phyloP scores from a whole-genome alignment of 2,329 filamentous ascomycete species.

The Penicillium sp. region DNA sequence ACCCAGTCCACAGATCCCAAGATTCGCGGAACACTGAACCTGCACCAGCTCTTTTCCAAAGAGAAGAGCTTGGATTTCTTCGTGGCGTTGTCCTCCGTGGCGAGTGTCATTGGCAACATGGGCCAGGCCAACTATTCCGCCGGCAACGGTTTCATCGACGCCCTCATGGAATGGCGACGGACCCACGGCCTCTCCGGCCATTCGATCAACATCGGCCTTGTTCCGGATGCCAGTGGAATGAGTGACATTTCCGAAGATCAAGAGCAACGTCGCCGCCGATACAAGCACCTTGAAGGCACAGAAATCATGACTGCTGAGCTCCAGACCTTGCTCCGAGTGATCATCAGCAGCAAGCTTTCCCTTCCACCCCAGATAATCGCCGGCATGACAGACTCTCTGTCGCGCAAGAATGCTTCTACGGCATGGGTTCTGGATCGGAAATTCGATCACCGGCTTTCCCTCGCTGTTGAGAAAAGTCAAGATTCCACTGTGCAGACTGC shows the following conservation, averaged over 20 bases:
- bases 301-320: slow-evolving; percentile 18
- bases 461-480: slow-evolving; percentile 5
- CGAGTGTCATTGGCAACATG: slow-evolving; percentile 54
- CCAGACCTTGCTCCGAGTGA: slow-evolving; percentile 16
- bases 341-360: slow-evolving; percentile 14
- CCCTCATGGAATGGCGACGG: slow-evolving; percentile 18
- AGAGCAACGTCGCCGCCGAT: slow-evolving; percentile 18
- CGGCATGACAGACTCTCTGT: slow-evolving; percentile 18
- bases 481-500: slow-evolving; percentile 5
- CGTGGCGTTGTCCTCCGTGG: slow-evolving; percentile 53
- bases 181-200: slow-evolving; percentile 11
- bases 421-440: slow-evolving; percentile 21
- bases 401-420: slow-evolving; percentile 11
- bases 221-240: slow-evolving; percentile 22
- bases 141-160: slow-evolving; percentile 40
- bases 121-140: slow-evolving; percentile 58
- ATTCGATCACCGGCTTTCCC: slow-evolving; percentile 18
- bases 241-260: slow-evolving; percentile 17
- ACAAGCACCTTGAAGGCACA: slow-evolving; percentile 20
- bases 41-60: slow-evolving; percentile 11
- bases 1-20: slow-evolving; percentile 12
- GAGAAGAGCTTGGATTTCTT: slow-evolving; percentile 39
- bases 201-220: slow-evolving; percentile 21
- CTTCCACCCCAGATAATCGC: slow-evolving; percentile 19
- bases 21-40: slow-evolving; percentile 14